Conservation (phyloP, 2,329 filamentous ascomycete species). For the Plectosphaerella cucumerina region DNA sequence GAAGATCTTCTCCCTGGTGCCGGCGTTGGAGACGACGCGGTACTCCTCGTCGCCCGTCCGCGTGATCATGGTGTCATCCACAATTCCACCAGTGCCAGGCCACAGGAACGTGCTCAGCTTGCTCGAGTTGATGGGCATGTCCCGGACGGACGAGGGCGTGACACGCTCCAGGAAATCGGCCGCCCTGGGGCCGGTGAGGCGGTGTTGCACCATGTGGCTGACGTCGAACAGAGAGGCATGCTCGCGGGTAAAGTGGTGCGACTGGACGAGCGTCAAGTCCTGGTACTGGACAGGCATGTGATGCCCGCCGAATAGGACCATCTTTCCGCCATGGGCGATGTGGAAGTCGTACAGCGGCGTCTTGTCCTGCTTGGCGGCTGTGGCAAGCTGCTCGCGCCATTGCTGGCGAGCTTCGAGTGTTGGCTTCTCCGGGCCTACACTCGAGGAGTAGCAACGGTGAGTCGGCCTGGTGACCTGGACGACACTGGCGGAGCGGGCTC, state of each 20-base stretch:
- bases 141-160: constrained; percentile 69
- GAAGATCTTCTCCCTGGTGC: constrained; percentile 83
- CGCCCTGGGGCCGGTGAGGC: constrained; percentile 76
- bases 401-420: neutral
- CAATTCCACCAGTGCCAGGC: constrained; percentile 78
- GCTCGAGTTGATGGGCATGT: constrained; percentile 63
- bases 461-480: neutral
- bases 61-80: constrained; percentile 91
- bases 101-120: constrained; percentile 83
- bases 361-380: constrained; percentile 40
- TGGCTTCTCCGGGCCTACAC: neutral
- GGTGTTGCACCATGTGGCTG: constrained; percentile 92
- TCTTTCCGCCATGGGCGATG: constrained; percentile 75
- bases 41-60: constrained; percentile 69
- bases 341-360: constrained; percentile 80
- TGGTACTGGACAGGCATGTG: constrained; percentile 90
- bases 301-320: constrained; percentile 94
- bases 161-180: constrained; percentile 77
- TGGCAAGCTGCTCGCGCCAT: constrained; percentile 14
- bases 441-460: neutral
- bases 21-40: constrained; percentile 95
- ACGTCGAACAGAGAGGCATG: constrained; percentile 94
- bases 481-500: neutral
- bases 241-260: constrained; percentile 83
- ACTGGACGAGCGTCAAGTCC: constrained; percentile 72